These are phyloP conservation scores for Populus davidiana DNA, from an alignment of 345 rosid species.

Conservation along the genomic window DNA sequence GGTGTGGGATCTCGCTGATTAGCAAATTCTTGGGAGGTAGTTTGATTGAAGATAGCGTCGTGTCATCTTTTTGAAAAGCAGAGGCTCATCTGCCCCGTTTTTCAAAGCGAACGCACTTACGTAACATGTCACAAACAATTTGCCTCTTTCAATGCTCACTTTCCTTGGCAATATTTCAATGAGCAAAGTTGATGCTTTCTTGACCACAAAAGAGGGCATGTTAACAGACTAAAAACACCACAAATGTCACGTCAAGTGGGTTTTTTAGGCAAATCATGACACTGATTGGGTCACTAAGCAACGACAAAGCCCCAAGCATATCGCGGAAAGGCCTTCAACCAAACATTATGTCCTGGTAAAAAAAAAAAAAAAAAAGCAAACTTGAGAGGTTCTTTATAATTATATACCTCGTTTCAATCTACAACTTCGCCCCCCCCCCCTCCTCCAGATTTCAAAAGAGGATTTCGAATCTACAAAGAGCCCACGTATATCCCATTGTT, in stretches of 20 bases:
- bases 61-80: conserved; percentile 9
- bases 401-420: too few species aligned
- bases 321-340: background rate
- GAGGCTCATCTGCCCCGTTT: conserved; percentile 5
- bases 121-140: background rate
- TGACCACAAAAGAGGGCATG: background rate
- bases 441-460: background rate
- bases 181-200: background rate
- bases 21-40: background rate
- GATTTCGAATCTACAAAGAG: too few species aligned
- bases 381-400: background rate
- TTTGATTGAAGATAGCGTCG: background rate
- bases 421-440: too few species aligned
- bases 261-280: background rate
- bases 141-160: background rate
- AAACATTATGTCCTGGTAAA: background rate
- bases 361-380: background rate
- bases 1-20: background rate
- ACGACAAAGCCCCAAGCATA: conserved; percentile 8
- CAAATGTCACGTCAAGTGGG: conserved; percentile 6
- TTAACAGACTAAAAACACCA: background rate
- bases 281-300: conserved; percentile 5
- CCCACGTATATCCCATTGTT: too few species aligned
- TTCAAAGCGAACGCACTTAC: background rate
- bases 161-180: background rate